A percentile compares a stretch with the other conserved stretches of the same genome.
These are phyloP conservation scores for Elongisporangium undulatum DNA, from an alignment of 352 stramenopile genomes.

Conservation along the genomic window DNA sequence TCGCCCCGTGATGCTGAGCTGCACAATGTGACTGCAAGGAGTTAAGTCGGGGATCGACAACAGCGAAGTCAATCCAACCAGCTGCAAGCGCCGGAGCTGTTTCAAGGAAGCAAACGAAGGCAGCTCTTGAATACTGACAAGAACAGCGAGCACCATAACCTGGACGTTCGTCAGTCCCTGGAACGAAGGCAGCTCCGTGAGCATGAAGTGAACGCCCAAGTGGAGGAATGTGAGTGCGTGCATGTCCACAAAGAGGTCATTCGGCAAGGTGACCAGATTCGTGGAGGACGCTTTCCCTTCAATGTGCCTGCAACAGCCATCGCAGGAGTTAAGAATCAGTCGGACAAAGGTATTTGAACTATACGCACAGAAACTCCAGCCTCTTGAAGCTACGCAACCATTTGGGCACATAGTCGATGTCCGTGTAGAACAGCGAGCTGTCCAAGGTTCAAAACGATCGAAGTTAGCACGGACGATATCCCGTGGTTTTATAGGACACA, in stretches of 20 bases:
- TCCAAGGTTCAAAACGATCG: neutral
- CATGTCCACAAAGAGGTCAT: slow-evolving; percentile 17
- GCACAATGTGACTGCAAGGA: neutral
- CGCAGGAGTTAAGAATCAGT: neutral
- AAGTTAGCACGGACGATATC: too few relatives aligned
- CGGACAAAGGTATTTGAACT: neutral
- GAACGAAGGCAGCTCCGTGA: slow-evolving; percentile 8
- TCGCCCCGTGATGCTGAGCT: slow-evolving; percentile 2
- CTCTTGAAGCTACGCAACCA: slow-evolving; percentile 12
- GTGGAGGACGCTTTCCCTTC: slow-evolving; percentile 6
- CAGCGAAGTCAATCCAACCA: slow-evolving; percentile 2
- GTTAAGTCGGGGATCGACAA: slow-evolving; percentile 7
- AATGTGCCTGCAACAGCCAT: slow-evolving; percentile 4
- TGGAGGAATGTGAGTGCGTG: slow-evolving; percentile 18
- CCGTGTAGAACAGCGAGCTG: slow-evolving; percentile 16
- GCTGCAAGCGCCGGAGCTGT: slow-evolving; percentile 6
- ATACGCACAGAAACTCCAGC: slow-evolving; percentile 22
- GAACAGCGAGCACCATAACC: slow-evolving; percentile 5
- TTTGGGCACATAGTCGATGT: slow-evolving; percentile 9
- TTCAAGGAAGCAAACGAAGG: slow-evolving; percentile 4
- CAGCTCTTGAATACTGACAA: neutral
- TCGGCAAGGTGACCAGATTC: slow-evolving; percentile 16
- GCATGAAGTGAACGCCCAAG: slow-evolving; percentile 12
- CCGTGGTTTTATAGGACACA: too few relatives aligned
- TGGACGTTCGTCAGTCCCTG: slow-evolving; percentile 6